Evolutionary conservation across 345 rosid genomes (phyloP), one percentile per base, ranked within the genome.

Genomic region (Eutrema japonicum): DNA sequence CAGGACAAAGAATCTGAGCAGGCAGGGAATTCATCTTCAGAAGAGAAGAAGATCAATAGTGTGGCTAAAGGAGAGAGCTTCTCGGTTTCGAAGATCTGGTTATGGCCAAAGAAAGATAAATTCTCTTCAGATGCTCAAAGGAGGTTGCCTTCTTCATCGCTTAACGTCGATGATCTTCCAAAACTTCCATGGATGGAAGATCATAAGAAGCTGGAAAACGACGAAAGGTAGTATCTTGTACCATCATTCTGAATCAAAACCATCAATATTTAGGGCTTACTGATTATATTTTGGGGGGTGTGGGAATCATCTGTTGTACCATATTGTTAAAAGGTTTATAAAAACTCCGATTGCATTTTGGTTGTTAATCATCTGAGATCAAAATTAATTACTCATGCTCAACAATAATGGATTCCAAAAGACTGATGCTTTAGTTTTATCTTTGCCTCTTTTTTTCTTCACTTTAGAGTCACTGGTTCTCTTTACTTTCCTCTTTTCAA

Each of bases 11-110:
- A 74, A 0, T 64, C 29, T 48, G 83, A 78, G 35, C 70, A 59
- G 41, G 78, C 41, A n/a, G 84, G 73, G 51, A 75, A 77, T 68
- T 77, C 82, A 8, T 81, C 83, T 79, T 51, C 60, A 35, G 92
- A 83, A 47, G 86, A 80, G 42, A 88, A 91, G 73, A 91, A 82
- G 71, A 84, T 88, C 32, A 84, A 67, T 69, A 79, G 67, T 35
- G 82, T 87, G 51, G 83, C 87, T 40, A 91, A 82, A 80, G 94
- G 97, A 22, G 97, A 91, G 61, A 91, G 97, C 78, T 88, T 81
- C 66, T 91, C 94, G 0, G 88, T 88, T 53, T 91, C 97, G 2
- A 91, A 91, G 88, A 91, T 91, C 68, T 91, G 97, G 97, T 90
- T 83, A 47, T 91, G 94, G 94, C 82, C 97, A 16, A 88, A 85